Conservation (phyloP, 495 filamentous ascomycete species). For the Chaetomidium leptoderma region DNA sequence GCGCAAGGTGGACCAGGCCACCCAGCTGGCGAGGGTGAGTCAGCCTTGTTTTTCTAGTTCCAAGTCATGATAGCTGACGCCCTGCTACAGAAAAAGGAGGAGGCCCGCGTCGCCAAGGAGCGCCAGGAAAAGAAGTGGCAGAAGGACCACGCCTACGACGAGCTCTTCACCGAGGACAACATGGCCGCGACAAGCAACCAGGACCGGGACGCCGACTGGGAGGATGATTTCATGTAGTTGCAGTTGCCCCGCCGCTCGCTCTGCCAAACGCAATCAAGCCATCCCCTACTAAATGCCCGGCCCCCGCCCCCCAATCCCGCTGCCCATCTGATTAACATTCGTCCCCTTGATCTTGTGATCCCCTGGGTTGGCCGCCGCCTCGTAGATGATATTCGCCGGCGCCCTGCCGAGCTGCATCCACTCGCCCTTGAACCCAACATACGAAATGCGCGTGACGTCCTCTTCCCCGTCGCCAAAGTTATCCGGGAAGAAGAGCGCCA, state of each 20-base stretch:
- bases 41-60: slow-evolving; percentile 10
- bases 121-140: slow-evolving; percentile 84
- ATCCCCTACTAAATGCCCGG: slow-evolving; percentile 14
- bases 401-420: slow-evolving; percentile 82
- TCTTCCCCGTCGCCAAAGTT: slow-evolving; percentile 65
- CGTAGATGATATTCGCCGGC: slow-evolving; percentile 81
- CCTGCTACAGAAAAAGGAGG: slow-evolving; percentile 68
- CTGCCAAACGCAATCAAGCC: not conserved
- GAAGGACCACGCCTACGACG: slow-evolving; percentile 93
- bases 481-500: slow-evolving; percentile 80
- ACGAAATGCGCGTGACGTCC: slow-evolving; percentile 72
- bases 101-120: slow-evolving; percentile 72
- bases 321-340: slow-evolving; percentile 46
- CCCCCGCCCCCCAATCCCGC: slow-evolving; percentile 37
- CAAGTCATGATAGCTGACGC: too few relatives aligned
- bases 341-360: slow-evolving; percentile 64
- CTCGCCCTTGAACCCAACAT: slow-evolving; percentile 89
- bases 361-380: slow-evolving; percentile 83
- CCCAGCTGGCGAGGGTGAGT: slow-evolving; percentile 61
- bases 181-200: slow-evolving; percentile 64
- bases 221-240: slow-evolving; percentile 69
- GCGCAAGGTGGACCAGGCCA: slow-evolving; percentile 62
- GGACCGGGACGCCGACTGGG: slow-evolving; percentile 55
- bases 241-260: not conserved
- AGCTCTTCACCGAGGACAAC: slow-evolving; percentile 66